Conservation (phyloP, 129 eudicot species). For the Chrysanthemum seticuspe region DNA sequence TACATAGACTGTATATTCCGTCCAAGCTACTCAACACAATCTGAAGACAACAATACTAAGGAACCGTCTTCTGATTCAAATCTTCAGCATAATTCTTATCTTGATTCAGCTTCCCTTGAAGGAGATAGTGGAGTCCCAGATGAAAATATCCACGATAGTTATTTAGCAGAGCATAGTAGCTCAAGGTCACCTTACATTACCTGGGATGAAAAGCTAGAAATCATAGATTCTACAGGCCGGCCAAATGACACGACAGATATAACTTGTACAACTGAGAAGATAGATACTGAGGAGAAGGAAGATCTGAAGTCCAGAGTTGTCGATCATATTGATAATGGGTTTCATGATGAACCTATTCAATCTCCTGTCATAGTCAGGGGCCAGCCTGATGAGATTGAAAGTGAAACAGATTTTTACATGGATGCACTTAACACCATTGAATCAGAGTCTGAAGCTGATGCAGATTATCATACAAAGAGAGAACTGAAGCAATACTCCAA, state of each 20-base stretch:
- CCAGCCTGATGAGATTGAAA: slow-evolving; percentile 67
- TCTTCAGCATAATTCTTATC: slow-evolving; percentile 28
- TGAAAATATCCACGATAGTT: slow-evolving; percentile 33
- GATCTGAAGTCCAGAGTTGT: slow-evolving; percentile 28
- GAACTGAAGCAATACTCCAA: slow-evolving; percentile 37
- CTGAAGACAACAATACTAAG: slow-evolving; percentile 50
- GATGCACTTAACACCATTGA: slow-evolving; percentile 95
- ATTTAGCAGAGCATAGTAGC: slow-evolving; percentile 37
- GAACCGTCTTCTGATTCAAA: slow-evolving; percentile 40
- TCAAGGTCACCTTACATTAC: slow-evolving; percentile 54
- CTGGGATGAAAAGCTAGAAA: slow-evolving; percentile 78
- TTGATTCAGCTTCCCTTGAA: slow-evolving; percentile 24
- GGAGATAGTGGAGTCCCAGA: not conserved
- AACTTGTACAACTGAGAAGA: slow-evolving; percentile 27
- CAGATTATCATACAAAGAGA: slow-evolving; percentile 55
- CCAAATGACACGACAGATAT: slow-evolving; percentile 36
- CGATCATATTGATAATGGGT: slow-evolving; percentile 24
- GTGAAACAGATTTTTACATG: slow-evolving; percentile 77
- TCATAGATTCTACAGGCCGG: slow-evolving; percentile 42
- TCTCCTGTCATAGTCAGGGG: slow-evolving; percentile 28
- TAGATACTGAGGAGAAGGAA: slow-evolving; percentile 36
- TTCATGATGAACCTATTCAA: slow-evolving; percentile 30
- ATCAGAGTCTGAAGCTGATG: slow-evolving; percentile 80
- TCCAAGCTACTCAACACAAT: slow-evolving; percentile 54
- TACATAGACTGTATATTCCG: slow-evolving; percentile 51